phyloP scores from a whole-genome alignment of 306 rosid genomes.

The Alnus rubra region DNA sequence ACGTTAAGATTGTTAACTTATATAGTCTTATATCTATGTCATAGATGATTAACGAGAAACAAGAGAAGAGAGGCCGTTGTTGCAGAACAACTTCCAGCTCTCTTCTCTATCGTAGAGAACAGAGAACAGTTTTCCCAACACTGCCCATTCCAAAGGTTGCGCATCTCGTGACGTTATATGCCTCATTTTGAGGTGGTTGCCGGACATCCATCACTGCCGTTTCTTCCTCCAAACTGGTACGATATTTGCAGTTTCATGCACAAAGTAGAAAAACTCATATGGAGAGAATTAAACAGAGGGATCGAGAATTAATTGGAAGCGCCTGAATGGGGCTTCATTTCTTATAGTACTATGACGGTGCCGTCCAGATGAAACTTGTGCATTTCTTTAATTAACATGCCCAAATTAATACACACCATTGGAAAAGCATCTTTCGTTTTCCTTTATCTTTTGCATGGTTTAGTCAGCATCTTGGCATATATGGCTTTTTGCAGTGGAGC shows the following conservation, averaged over 20 bases:
- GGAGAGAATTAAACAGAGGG: background rate
- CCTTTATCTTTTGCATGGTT: no score
- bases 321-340: no score
- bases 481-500: background rate
- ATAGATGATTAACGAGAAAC: background rate
- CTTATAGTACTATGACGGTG: no score
- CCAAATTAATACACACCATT: background rate
- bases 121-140: background rate
- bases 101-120: background rate
- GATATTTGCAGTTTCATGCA: background rate
- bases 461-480: no score
- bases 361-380: no score
- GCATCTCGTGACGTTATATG: background rate
- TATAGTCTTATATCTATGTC: no score
- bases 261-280: background rate
- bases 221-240: background rate
- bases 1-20: no score
- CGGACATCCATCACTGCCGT: background rate
- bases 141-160: slow-evolving; percentile 21
- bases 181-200: background rate
- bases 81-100: slow-evolving; percentile 40
- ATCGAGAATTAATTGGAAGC: no score
- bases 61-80: background rate
- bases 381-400: no score
- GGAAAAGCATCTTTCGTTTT: background rate